Base-by-base conservation (phyloP, 495 filamentous ascomycete species). In the Delitschia confertaspora region DNA sequence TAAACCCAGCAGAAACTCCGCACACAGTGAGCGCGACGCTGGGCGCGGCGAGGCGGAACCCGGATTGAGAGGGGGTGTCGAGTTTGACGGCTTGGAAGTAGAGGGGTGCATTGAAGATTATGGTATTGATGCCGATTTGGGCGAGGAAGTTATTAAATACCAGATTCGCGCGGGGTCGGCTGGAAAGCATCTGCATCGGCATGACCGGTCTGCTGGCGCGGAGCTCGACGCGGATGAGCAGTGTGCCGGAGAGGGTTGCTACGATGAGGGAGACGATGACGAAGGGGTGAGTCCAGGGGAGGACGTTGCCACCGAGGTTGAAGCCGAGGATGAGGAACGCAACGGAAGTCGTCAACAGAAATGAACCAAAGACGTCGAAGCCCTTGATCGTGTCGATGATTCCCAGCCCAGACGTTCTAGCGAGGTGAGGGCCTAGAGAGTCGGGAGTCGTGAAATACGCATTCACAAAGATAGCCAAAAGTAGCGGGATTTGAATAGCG, bases 11-110 rank as follows among this genome's bases (percentile, higher is more conserved):
- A 0, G 71, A 62, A 1, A 82, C 72, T 22, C 79, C 80, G 4
- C 73, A 69, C 1, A 63, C 35, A 8, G 80, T 82, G 26, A 75
- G 62, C 0, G 74, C 71, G 9, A 75, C 45, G 1, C 76, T 75
- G 20, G 77, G 74, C 27, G 75, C 64, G 7, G 85, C 65, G 33
- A 89, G 76, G 30, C 80, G 72, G 3, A 85, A 69, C 8, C 84
- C 84, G 0, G 84, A 85, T 13, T 68, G 68, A 6, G 83, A 83
- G 18, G 84, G 78, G 16, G 67, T 73, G 9, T 81, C 76, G 29
- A 86, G 71, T 49, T 83, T 79, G 33, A 87, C 82, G 21, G 78
- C 82, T 60, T 87, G 82, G 64, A 88, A 89, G 66, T 79, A 89
- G 16, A 89, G 65, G 0, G 83, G 83, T 36, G 79, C 73, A 57